A percentile compares a stretch with the other conserved stretches of the same genome.
Conservation (phyloP, 371 early-diverging fungal genomes). For the Mortierella sp. region DNA sequence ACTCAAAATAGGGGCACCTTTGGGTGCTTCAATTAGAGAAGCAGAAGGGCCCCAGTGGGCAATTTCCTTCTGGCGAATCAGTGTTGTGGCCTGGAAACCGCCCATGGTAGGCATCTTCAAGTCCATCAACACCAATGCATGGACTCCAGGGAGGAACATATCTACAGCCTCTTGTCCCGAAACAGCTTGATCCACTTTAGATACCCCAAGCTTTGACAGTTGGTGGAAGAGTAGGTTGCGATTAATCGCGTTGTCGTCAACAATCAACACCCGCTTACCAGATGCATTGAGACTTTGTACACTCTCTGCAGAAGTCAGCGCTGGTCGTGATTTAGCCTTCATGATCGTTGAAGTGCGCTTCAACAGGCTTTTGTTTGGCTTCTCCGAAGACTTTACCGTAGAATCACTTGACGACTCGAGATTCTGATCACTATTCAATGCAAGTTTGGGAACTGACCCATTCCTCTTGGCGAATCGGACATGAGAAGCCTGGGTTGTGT, state of each 20-base stretch:
- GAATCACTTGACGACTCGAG: background rate
- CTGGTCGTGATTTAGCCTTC: constrained; percentile 14
- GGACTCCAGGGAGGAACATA: constrained; percentile 31
- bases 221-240: constrained; percentile 45
- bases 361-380: constrained; percentile 29
- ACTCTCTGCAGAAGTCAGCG: constrained; percentile 23
- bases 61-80: constrained; percentile 46
- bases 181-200: constrained; percentile 36
- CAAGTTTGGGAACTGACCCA: constrained; percentile 32
- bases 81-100: constrained; percentile 35
- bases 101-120: constrained; percentile 55
- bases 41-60: constrained; percentile 22
- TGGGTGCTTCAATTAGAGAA: background rate
- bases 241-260: constrained; percentile 50
- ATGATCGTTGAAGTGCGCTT: constrained; percentile 19
- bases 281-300: constrained; percentile 34
- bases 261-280: constrained; percentile 47
- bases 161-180: constrained; percentile 50
- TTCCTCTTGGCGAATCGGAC: constrained; percentile 46
- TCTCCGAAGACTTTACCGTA: constrained; percentile 6
- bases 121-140: constrained; percentile 49
- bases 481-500: constrained; percentile 30
- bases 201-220: constrained; percentile 39
- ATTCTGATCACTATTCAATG: constrained; percentile 5
- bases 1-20: constrained; percentile 1